Percentiles rank a stretch among this genome's conserved stretches.
Conservation (phyloP, 768 basidiomycete genomes). For the Tylopilus balloui region DNA sequence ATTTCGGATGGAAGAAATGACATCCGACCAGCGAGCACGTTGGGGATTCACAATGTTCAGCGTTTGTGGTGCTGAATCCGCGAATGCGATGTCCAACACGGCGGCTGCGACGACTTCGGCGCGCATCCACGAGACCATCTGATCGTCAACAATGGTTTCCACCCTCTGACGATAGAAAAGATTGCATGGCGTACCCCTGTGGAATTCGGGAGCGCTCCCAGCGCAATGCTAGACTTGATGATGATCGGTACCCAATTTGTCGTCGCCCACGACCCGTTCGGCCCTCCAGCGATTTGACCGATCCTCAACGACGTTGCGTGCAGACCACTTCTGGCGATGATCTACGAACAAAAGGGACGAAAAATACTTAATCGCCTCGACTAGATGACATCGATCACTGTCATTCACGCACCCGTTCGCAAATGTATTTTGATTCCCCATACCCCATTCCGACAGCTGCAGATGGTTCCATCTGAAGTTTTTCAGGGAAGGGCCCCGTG, state of each 20-base stretch:
- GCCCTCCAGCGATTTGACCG: not conserved
- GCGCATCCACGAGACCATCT: slow-evolving; percentile 1
- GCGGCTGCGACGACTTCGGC: not conserved
- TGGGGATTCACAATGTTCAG: not conserved
- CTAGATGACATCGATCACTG: not conserved
- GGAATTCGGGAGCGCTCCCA: not conserved
- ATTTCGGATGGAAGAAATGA: not conserved
- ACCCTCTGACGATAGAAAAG: not conserved
- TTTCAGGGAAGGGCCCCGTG: not conserved
- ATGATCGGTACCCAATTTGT: slow-evolving; percentile 1
- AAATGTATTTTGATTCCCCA: not conserved
- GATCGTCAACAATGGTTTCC: not conserved
- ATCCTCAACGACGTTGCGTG: not conserved
- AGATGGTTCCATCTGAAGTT: not conserved
- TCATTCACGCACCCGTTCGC: too few relatives aligned
- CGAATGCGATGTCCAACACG: not conserved
- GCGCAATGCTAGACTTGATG: not conserved
- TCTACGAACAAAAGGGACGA: not conserved
- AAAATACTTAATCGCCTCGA: not conserved
- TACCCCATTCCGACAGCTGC: not conserved
- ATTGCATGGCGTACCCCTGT: not conserved
- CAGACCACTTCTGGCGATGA: not conserved
- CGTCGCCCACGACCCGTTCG: not conserved
- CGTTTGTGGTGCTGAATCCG: not conserved
- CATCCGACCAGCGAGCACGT: not conserved